These are phyloP conservation scores for Delphinella strobiligena DNA, from an alignment of 2,329 filamentous ascomycete species.

Conservation along the genomic window DNA sequence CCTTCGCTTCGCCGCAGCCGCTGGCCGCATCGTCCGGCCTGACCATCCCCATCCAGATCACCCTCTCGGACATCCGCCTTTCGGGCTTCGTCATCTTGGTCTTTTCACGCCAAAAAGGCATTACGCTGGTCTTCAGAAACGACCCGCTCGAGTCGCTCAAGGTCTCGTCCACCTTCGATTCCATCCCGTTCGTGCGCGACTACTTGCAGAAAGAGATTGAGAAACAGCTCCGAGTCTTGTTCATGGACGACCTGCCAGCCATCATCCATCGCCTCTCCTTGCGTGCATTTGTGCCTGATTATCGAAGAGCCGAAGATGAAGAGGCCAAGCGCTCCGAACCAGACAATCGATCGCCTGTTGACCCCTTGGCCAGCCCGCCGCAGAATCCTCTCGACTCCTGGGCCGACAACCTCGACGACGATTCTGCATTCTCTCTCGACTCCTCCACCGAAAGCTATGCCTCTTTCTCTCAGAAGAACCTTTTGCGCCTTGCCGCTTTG, in stretches of 20 bases:
- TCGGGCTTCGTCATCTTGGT: constrained; percentile 96
- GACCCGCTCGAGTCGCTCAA: constrained; percentile 95
- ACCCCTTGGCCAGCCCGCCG: constrained; percentile 32
- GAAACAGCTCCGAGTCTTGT: constrained; percentile 76
- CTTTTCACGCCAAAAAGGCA: constrained; percentile 92
- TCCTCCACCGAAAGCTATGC: constrained; percentile 72
- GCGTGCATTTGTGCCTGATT: constrained; percentile 80
- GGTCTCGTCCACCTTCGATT: constrained; percentile 97
- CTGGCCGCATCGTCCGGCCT: constrained; percentile 82
- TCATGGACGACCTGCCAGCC: constrained; percentile 95
- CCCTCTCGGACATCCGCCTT: constrained; percentile 85
- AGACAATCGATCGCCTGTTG: constrained; percentile 15
- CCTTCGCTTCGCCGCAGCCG: constrained; percentile 82
- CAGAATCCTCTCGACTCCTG: constrained; percentile 61
- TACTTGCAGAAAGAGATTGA: constrained; percentile 96
- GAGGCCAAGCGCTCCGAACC: constrained; percentile 31
- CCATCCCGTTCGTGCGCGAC: constrained; percentile 94
- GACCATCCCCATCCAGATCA: constrained; percentile 96
- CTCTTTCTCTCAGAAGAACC: constrained; percentile 89
- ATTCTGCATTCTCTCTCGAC: constrained; percentile 65
- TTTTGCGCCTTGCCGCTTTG: constrained; percentile 69
- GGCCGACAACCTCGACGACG: constrained; percentile 54
- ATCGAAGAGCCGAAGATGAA: constrained; percentile 50
- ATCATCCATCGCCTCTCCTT: constrained; percentile 91
- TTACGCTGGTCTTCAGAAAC: constrained; percentile 95